phyloP scores from a whole-genome alignment of 2,329 filamentous ascomycete species.

The Aureobasidium sp. region DNA sequence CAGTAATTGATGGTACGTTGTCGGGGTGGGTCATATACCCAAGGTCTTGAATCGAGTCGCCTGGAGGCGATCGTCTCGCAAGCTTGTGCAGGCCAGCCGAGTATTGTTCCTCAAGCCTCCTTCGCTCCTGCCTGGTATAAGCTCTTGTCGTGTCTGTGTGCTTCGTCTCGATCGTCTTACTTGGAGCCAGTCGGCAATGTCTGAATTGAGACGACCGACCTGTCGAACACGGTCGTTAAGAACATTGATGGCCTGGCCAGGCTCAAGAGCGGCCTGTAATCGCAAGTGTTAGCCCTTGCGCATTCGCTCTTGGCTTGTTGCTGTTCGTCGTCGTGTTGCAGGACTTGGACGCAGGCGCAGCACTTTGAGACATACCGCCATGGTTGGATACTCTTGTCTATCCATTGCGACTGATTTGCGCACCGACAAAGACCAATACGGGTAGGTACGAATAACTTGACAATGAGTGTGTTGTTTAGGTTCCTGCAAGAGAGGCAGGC shows the following conservation, averaged over 20 bases:
- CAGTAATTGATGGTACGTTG: constrained; percentile 6
- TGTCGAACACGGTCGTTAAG: constrained; percentile 82
- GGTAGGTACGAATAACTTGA: neutral
- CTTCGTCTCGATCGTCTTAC: constrained; percentile 42
- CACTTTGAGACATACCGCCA: constrained; percentile 64
- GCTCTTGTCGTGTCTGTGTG: neutral
- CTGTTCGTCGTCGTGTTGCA: neutral
- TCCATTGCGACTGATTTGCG: constrained; percentile 41
- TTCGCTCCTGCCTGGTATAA: constrained; percentile 62
- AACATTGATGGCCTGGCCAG: constrained; percentile 69
- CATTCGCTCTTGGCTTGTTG: neutral
- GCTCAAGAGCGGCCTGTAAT: constrained; percentile 66
- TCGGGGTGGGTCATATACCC: constrained; percentile 53
- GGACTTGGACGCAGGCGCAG: neutral
- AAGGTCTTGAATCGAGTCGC: constrained; percentile 63
- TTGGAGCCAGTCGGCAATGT: constrained; percentile 96
- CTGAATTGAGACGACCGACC: constrained; percentile 75
- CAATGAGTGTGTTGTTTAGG: neutral
- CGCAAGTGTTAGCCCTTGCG: neutral
- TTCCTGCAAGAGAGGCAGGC: neutral
- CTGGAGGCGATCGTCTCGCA: constrained; percentile 62
- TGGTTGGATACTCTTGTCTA: constrained; percentile 82
- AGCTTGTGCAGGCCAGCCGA: constrained; percentile 74
- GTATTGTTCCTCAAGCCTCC: constrained; percentile 85
- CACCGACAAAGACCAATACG: neutral